phyloP scores from a whole-genome alignment of 2,329 filamentous ascomycete genomes.

The Penicillium concentricum region DNA sequence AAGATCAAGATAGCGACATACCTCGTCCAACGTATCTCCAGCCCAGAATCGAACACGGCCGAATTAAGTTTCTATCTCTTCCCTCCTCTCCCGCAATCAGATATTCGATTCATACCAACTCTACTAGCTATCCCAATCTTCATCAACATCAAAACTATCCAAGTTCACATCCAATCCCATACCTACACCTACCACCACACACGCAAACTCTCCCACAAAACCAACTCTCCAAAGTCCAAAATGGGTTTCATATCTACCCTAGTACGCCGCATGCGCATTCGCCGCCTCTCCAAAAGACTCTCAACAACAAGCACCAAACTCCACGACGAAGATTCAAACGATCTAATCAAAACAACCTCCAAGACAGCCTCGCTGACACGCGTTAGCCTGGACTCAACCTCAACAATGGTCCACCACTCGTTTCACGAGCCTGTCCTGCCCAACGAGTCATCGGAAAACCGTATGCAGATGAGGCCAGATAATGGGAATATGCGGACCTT shows the following conservation, averaged over 20 bases:
- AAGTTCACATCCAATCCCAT: background rate
- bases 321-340: conserved; percentile 21
- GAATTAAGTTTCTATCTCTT: background rate
- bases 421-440: conserved; percentile 10
- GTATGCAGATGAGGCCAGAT: conserved; percentile 6
- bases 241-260: conserved; percentile 25
- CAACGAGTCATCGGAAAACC: conserved; percentile 11
- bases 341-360: conserved; percentile 20
- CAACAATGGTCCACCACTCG: conserved; percentile 15
- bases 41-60: background rate
- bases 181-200: background rate
- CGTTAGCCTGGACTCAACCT: conserved; percentile 16
- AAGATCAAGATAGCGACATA: conserved; percentile 4
- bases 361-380: conserved; percentile 11
- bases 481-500: conserved; percentile 13
- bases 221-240: background rate
- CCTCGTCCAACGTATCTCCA: conserved; percentile 1
- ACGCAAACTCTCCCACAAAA: background rate
- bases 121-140: background rate
- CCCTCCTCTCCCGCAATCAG: background rate
- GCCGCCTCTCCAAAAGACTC: conserved; percentile 16
- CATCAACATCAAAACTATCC: background rate
- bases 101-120: background rate
- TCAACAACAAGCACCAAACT: conserved; percentile 14
- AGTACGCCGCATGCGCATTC: conserved; percentile 16